Base-by-base conservation (phyloP, 805 yeast species). In the Candida insectalens region DNA sequence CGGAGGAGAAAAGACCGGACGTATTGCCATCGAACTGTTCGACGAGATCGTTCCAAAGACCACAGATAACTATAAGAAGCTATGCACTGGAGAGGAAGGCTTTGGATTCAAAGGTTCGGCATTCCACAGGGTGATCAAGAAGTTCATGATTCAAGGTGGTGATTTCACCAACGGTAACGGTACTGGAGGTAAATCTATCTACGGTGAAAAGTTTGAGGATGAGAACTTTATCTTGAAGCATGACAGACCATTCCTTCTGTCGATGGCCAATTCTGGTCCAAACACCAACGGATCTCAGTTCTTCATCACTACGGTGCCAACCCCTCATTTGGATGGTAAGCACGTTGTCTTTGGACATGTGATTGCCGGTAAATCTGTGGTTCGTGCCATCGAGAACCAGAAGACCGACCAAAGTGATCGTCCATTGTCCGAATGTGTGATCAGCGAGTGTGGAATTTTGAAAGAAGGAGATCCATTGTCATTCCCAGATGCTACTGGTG, bases 251-350 rank as follows among this genome's bases (percentile, higher is more conserved):
- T 88, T 81, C 57, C 66, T 92, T 45, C 69, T 89, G 46, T 83
- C 95, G 6, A 92, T 89, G 97, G 97, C 98, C 37, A 89, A 89
- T 53, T 83, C 96, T 4, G 97, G 97, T 13, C 87, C 95, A 38
- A 76, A 79, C 56, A 89, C 97, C 32, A 92, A 92, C 53, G 97
- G 97, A 1, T 85, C 96, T 2, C 97, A 89, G 60, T 92, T 85
- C 49, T 89, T 89, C 57, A 77, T 89, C 49, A 89, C 98, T 19
- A 84, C 96, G 3, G 92, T 76, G 2, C 77, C 85, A 27, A 85
- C 96, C 2, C 95, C 97, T 5, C 97, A 89, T 59, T 71, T 92
- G 44, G 89, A 92, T 53, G 94, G 89, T 18, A 89, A 89, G 57
- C 98, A 92, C 56, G 96, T 88, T 34, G 97, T 92, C 3, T 92